These are phyloP conservation scores for Pseudonectria foliicola DNA, from an alignment of 2,329 filamentous ascomycete species.

Conservation along the genomic window DNA sequence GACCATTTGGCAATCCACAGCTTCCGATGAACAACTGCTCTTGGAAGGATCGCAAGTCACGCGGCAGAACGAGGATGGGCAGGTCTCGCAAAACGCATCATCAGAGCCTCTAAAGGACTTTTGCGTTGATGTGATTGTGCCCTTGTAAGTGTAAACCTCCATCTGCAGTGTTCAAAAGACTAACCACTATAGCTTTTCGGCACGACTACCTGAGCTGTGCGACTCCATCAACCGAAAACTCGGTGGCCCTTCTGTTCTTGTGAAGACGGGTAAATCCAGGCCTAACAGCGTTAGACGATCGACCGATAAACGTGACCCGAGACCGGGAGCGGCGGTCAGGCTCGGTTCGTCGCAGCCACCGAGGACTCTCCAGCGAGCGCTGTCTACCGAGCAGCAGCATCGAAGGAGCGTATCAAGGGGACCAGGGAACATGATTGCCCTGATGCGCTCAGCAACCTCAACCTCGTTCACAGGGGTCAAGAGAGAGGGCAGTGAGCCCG, in stretches of 20 bases:
- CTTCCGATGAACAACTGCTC: slow-evolving; percentile 49
- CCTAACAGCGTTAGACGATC: slow-evolving; percentile 32
- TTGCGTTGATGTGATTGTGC: slow-evolving; percentile 72
- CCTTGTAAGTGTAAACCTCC: slow-evolving; percentile 52
- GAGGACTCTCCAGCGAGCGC: slow-evolving; percentile 54
- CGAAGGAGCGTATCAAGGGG: slow-evolving; percentile 49
- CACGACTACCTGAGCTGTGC: slow-evolving; percentile 66
- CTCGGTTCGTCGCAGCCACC: slow-evolving; percentile 32
- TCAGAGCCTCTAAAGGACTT: slow-evolving; percentile 66
- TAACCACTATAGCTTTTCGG: slow-evolving; percentile 55
- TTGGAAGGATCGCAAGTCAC: slow-evolving; percentile 41
- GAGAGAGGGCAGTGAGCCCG: slow-evolving; percentile 58
- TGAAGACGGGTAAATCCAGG: slow-evolving; percentile 47
- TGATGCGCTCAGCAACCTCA: slow-evolving; percentile 63
- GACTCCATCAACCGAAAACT: slow-evolving; percentile 67
- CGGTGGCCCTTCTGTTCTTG: slow-evolving; percentile 57
- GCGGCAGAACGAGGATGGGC: slow-evolving; percentile 25
- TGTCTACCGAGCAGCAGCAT: slow-evolving; percentile 51
- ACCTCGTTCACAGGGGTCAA: slow-evolving; percentile 56
- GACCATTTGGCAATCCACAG: slow-evolving; percentile 78
- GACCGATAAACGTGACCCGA: slow-evolving; percentile 36
- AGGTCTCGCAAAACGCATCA: slow-evolving; percentile 33
- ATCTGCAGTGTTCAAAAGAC: slow-evolving; percentile 5
- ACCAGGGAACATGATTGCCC: slow-evolving; percentile 50
- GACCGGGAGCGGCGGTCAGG: slow-evolving; percentile 46